A percentile compares a stretch with the other conserved stretches of the same genome.
Conservation (phyloP, 805 yeast genomes). For the Scheffersomyces lignosus region DNA sequence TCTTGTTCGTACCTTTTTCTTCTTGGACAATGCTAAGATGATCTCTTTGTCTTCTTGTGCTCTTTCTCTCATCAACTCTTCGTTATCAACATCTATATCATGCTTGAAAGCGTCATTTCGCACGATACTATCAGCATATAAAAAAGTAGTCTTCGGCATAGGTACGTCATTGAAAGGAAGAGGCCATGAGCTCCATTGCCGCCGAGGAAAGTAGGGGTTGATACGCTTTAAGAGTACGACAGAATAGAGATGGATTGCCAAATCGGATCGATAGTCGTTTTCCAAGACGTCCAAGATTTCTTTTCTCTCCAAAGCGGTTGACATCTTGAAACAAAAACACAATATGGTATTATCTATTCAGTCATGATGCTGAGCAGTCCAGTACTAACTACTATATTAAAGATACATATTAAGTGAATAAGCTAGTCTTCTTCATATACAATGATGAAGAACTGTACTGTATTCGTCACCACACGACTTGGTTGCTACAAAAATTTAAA, state of each 20-base stretch:
- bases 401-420: no score
- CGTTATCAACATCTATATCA: constrained; percentile 7
- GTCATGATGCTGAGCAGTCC: no score
- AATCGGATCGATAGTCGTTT: constrained; percentile 50
- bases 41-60: not conserved
- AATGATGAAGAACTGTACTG: no score
- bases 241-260: constrained; percentile 66
- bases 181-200: constrained; percentile 66
- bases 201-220: constrained; percentile 35
- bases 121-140: constrained; percentile 21
- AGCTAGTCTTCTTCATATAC: no score
- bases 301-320: constrained; percentile 15
- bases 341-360: no score
- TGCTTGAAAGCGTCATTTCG: constrained; percentile 4
- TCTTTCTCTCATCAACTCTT: not conserved
- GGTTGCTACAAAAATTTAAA: no score
- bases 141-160: constrained; percentile 26
- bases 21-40: not conserved
- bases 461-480: no score
- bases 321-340: no score
- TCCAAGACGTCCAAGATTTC: constrained; percentile 41
- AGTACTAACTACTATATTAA: no score
- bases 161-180: constrained; percentile 33
- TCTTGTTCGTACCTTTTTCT: not conserved
- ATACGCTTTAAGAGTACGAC: constrained; percentile 44